Percentiles rank a stretch among this genome's conserved stretches.
phyloP scores from a whole-genome alignment of 2,329 filamentous ascomycete species.

The Nigrospora oryzae region DNA sequence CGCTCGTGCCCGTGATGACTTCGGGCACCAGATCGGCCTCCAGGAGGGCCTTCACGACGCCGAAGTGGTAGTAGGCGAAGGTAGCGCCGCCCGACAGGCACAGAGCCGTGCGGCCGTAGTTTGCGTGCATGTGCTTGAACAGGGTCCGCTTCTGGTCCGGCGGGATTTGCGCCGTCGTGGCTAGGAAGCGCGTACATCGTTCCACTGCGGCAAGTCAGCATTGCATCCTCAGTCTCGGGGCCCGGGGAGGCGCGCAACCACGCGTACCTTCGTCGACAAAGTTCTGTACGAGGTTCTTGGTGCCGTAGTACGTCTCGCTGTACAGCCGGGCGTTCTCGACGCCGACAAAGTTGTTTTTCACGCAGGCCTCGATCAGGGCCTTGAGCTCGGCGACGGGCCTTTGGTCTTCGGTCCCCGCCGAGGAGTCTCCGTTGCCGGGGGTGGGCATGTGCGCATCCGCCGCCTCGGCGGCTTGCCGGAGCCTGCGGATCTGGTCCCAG shows the following conservation, averaged over 20 bases:
- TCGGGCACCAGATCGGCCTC: constrained; percentile 81
- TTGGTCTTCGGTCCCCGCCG: constrained; percentile 23
- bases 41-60: constrained; percentile 80
- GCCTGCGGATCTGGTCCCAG: constrained; percentile 63
- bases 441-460: constrained; percentile 24
- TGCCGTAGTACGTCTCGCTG: constrained; percentile 94
- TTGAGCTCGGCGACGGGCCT: constrained; percentile 67
- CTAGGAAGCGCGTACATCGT: constrained; percentile 56
- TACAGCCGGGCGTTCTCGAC: constrained; percentile 93
- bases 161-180: constrained; percentile 57
- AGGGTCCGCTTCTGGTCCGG: constrained; percentile 68
- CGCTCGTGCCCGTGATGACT: constrained; percentile 94
- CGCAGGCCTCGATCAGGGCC: constrained; percentile 74
- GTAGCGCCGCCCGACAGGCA: constrained; percentile 90
- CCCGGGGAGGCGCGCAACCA: constrained; percentile 9
- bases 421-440: constrained; percentile 25
- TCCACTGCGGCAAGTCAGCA: constrained; percentile 40
- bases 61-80: constrained; percentile 96
- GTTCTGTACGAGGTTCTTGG: constrained; percentile 87
- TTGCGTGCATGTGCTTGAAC: constrained; percentile 83
- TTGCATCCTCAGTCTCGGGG: neutral
- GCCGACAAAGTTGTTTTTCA: constrained; percentile 96
- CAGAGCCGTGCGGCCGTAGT: constrained; percentile 85
- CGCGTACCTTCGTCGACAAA: constrained; percentile 73
- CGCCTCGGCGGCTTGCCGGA: constrained; percentile 50